Percentiles rank a stretch among this genome's conserved stretches.
Conservation (phyloP, 352 stramenopile genomes). For the Phytophthora litchii region DNA sequence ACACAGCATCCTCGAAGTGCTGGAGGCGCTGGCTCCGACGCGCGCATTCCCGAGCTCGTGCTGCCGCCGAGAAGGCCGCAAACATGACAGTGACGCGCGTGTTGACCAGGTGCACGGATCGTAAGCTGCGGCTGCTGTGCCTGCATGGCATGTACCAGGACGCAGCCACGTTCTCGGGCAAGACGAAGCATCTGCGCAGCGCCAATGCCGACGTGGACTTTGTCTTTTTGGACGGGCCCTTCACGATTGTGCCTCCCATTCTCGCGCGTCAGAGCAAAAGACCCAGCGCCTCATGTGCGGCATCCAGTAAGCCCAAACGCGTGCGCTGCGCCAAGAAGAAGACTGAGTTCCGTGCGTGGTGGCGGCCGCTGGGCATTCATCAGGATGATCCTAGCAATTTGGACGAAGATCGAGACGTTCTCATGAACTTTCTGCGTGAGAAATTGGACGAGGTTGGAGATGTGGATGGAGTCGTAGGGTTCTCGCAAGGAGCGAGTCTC, state of each 20-base stretch:
- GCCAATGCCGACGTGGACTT: slow-evolving; percentile 52
- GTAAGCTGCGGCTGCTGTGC: slow-evolving; percentile 75
- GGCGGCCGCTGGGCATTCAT: slow-evolving; percentile 60
- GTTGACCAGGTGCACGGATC: slow-evolving; percentile 20
- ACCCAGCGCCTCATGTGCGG: slow-evolving; percentile 11
- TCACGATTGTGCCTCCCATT: slow-evolving; percentile 76
- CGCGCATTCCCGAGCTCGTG: slow-evolving; percentile 15
- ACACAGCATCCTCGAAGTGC: slow-evolving; percentile 7
- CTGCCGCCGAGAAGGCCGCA: slow-evolving; percentile 12
- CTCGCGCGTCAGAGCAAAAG: slow-evolving; percentile 50
- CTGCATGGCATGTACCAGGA: slow-evolving; percentile 91
- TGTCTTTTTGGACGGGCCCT: slow-evolving; percentile 75
- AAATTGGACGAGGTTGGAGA: slow-evolving; percentile 64
- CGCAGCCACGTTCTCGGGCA: slow-evolving; percentile 60
- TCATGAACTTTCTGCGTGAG: slow-evolving; percentile 62
- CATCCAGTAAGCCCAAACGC: slow-evolving; percentile 28
- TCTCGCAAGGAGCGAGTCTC: slow-evolving; percentile 82
- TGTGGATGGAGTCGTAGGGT: slow-evolving; percentile 81
- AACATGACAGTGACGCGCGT: slow-evolving; percentile 22
- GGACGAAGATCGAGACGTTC: slow-evolving; percentile 54
- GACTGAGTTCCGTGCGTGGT: slow-evolving; percentile 78
- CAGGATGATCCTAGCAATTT: slow-evolving; percentile 53
- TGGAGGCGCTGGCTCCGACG: slow-evolving; percentile 13
- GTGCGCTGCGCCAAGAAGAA: slow-evolving; percentile 59
- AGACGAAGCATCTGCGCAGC: slow-evolving; percentile 66